Conservation (phyloP, 2,329 filamentous ascomycete species). For the Penicillium hordei region DNA sequence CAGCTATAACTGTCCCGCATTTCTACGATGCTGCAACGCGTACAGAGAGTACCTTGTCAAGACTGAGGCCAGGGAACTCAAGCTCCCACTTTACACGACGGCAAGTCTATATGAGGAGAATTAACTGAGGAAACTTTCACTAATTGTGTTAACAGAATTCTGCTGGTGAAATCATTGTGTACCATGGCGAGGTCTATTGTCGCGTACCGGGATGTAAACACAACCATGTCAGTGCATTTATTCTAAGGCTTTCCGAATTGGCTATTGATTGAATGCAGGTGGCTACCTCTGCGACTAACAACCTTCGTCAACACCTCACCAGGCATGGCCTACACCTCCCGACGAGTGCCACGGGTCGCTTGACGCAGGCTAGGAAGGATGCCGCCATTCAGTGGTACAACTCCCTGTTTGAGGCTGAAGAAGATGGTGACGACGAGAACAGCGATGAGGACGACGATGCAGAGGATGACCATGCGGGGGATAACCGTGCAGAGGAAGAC, state of each 20-base stretch:
- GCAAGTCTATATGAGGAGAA: neutral
- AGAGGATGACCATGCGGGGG: neutral
- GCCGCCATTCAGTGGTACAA: neutral
- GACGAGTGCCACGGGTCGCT: neutral
- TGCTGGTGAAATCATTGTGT: neutral
- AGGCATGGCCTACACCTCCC: neutral
- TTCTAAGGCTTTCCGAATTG: neutral
- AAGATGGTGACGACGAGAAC: neutral
- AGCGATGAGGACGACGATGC: neutral
- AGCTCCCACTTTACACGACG: neutral
- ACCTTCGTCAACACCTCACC: neutral
- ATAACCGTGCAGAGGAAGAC: accelerated
- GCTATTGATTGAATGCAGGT: neutral
- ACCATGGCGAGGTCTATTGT: neutral
- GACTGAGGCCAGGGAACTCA: neutral
- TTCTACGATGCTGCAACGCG: neutral
- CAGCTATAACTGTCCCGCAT: neutral
- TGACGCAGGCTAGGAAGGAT: neutral
- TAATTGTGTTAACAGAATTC: neutral
- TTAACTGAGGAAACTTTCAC: neutral
- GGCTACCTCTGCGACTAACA: neutral
- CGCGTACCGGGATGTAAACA: neutral
- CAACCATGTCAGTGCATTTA: neutral
- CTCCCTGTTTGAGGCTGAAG: neutral
- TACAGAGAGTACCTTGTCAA: neutral